phyloP scores from a whole-genome alignment of 768 basidiomycete species.

The Tulasnella sp. region DNA sequence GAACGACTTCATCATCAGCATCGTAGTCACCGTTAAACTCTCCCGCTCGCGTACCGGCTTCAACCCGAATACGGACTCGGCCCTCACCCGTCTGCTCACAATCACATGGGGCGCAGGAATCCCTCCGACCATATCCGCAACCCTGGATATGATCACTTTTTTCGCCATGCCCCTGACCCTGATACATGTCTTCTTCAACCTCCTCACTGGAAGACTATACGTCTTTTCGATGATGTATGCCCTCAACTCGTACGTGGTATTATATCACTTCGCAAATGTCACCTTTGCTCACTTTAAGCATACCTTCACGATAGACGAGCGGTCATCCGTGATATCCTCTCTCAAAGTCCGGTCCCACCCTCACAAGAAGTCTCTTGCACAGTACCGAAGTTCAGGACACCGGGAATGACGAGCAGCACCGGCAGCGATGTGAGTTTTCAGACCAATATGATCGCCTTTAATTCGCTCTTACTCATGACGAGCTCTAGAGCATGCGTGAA shows the following conservation, averaged over 20 bases:
- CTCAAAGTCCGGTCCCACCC: background rate
- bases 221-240: conserved; percentile 8
- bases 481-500: background rate
- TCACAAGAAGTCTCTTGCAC: background rate
- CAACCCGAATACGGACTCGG: background rate
- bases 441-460: no score
- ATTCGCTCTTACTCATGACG: background rate
- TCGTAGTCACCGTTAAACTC: background rate
- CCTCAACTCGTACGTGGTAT: background rate
- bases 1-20: background rate
- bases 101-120: conserved; percentile 1
- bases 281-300: background rate
- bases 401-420: background rate
- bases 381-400: background rate
- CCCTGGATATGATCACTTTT: background rate
- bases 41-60: background rate
- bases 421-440: background rate
- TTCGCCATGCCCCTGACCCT: background rate
- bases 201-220: background rate
- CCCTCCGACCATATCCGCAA: background rate
- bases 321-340: background rate
- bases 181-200: background rate
- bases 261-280: background rate
- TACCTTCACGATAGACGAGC: background rate
- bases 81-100: background rate